phyloP scores from a whole-genome alignment of 2,329 filamentous ascomycete species.

The Trichoderma atrobrunneum region DNA sequence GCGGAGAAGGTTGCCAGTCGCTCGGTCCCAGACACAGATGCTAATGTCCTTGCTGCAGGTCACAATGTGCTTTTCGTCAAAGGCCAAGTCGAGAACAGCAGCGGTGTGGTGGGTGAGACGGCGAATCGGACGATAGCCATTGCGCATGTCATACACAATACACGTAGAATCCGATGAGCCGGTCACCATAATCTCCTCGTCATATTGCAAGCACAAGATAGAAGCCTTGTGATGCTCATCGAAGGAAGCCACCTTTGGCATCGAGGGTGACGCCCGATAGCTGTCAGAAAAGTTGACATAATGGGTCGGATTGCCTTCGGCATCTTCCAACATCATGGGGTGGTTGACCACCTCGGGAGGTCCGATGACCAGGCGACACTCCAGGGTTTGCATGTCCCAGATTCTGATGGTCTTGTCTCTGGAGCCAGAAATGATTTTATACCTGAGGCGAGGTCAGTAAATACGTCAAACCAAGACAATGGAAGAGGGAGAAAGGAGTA shows the following conservation, averaged over 20 bases:
- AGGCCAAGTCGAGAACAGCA: constrained; percentile 89
- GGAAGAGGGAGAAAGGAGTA: background rate
- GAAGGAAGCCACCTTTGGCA: constrained; percentile 57
- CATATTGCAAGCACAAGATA: constrained; percentile 92
- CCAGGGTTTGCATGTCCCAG: constrained; percentile 89
- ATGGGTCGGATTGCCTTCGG: constrained; percentile 51
- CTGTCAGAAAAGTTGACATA: constrained; percentile 55
- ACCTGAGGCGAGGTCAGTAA: constrained; percentile 44
- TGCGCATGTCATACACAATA: constrained; percentile 83
- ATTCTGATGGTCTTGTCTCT: constrained; percentile 93
- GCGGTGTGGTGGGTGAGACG: constrained; percentile 77
- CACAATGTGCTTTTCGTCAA: constrained; percentile 88
- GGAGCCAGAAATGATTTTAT: constrained; percentile 95
- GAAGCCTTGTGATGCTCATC: constrained; percentile 79
- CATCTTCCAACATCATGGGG: constrained; percentile 49
- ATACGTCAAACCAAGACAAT: background rate
- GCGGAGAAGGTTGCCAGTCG: constrained; percentile 71
- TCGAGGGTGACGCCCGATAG: constrained; percentile 44
- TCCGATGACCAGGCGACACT: constrained; percentile 83
- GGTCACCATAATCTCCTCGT: constrained; percentile 87
- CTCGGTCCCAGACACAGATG: constrained; percentile 91
- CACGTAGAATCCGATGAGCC: constrained; percentile 90
- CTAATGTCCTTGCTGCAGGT: constrained; percentile 95
- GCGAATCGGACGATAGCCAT: constrained; percentile 74
- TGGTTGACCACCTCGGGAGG: constrained; percentile 63